Evolutionary conservation across 148 eudicot species (phyloP).

Genomic region (Dysphania ambrosioides): DNA sequence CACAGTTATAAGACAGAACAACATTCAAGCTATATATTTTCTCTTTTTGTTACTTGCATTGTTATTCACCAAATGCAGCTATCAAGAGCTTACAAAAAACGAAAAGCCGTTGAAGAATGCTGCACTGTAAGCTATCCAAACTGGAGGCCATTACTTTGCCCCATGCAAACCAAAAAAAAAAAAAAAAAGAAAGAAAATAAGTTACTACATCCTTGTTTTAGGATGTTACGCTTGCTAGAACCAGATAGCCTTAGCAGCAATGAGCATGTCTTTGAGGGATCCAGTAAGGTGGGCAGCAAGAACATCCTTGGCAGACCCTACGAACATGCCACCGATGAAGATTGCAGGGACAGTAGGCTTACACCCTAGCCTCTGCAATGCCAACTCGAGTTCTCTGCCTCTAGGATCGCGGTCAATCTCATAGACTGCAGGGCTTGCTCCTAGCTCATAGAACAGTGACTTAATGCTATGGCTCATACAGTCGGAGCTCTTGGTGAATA

Average conservation of each 20-base stretch:
- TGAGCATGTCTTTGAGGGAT: conserved; percentile 31
- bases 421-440: conserved; percentile 34
- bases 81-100: conserved; percentile 19
- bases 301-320: conserved; percentile 30
- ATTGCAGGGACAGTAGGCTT: conserved; percentile 32
- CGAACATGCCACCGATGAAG: conserved; percentile 33
- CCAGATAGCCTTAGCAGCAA: conserved; percentile 40
- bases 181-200: background rate
- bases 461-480: conserved; percentile 39
- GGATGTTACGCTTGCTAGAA: conserved; percentile 16
- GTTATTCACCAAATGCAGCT: background rate
- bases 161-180: background rate
- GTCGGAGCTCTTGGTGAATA: conserved; percentile 34
- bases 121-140: background rate
- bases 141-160: background rate
- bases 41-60: background rate
- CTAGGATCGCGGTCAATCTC: conserved; percentile 35
- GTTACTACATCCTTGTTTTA: background rate
- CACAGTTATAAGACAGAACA: background rate
- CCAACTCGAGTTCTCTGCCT: conserved; percentile 30
- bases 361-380: conserved; percentile 32
- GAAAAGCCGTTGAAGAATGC: background rate
- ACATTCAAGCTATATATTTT: background rate
- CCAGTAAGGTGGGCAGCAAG: conserved; percentile 34
- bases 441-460: conserved; percentile 31